phyloP scores from a whole-genome alignment of 2,329 filamentous ascomycete genomes.

The Cladosporium sp. region DNA sequence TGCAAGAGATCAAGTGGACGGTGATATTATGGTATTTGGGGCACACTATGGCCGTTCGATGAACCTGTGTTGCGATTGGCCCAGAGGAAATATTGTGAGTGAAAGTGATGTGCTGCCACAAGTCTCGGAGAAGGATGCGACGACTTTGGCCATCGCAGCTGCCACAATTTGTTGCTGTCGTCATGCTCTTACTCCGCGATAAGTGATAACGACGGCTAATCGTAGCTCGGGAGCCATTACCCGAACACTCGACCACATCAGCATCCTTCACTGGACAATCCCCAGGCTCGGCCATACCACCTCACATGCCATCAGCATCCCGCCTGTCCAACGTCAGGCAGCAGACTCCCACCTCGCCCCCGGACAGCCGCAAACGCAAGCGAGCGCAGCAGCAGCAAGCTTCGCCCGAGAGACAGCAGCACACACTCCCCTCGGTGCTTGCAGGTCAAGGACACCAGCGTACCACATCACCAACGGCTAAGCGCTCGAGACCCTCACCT shows the following conservation, averaged over 20 bases:
- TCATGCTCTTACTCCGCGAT: background rate
- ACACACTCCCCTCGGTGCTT: conserved; percentile 39
- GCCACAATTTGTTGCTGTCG: background rate
- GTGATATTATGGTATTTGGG: background rate
- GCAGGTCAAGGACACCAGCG: conserved; percentile 37
- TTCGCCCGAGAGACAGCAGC: conserved; percentile 23
- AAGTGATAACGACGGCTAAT: conserved; percentile 3
- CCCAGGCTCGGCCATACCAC: too few species aligned
- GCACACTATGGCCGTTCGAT: background rate
- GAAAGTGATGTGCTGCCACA: background rate
- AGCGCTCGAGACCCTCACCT: conserved; percentile 44
- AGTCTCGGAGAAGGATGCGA: background rate
- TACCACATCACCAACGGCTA: conserved; percentile 40
- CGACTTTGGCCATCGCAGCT: conserved; percentile 2
- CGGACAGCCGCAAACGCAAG: conserved; percentile 32
- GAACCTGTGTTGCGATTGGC: background rate
- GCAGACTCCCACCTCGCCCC: conserved; percentile 21
- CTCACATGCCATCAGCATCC: conserved; percentile 17
- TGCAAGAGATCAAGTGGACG: background rate
- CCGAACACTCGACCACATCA: conserved; percentile 2
- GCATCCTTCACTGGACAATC: background rate
- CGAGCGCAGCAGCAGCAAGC: conserved; percentile 22
- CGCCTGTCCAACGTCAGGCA: conserved; percentile 14
- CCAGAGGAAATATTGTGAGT: background rate
- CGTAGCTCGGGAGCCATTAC: background rate